Percentiles rank a stretch among this genome's conserved stretches.
Conservation (phyloP, 75 land plant genomes). For the Azolla pinnata region DNA sequence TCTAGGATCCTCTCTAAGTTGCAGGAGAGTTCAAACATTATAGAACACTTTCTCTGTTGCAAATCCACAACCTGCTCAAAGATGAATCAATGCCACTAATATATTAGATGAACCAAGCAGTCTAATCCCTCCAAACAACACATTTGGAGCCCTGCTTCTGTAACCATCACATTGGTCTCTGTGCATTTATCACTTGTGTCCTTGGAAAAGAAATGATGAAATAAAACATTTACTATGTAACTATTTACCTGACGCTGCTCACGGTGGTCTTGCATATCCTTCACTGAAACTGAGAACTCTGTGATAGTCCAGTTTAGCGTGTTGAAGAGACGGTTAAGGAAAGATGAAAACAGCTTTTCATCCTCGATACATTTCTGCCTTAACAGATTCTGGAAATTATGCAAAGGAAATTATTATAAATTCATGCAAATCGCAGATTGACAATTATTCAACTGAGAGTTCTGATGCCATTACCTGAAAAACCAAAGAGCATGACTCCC, state of each 20-base stretch:
- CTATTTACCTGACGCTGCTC: conserved; percentile 7
- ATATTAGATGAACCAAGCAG: no score
- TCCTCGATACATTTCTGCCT: conserved; percentile 57
- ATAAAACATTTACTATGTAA: not conserved
- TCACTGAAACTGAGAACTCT: conserved; percentile 84
- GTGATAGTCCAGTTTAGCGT: conserved; percentile 97
- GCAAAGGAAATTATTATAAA: not conserved
- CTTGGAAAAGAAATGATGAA: not conserved
- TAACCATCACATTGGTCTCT: no score
- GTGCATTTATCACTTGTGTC: no score
- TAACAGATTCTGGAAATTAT: conserved; percentile 39
- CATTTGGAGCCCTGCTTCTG: no score
- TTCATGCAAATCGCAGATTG: not conserved
- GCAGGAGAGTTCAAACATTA: conserved; percentile 93
- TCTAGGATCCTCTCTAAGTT: conserved; percentile 81
- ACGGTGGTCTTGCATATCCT: conserved; percentile 74
- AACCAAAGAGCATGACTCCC: conserved; percentile 68
- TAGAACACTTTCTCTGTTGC: conserved; percentile 81
- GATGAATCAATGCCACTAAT: no score
- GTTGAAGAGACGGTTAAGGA: conserved; percentile 86
- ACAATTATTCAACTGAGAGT: no score
- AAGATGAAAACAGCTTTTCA: conserved; percentile 64
- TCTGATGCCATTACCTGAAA: conserved; percentile 93
- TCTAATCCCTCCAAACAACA: no score
- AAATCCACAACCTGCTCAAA: conserved; percentile 55